phyloP scores from a whole-genome alignment of 257 asterid species.

The Primulina tabacum region DNA sequence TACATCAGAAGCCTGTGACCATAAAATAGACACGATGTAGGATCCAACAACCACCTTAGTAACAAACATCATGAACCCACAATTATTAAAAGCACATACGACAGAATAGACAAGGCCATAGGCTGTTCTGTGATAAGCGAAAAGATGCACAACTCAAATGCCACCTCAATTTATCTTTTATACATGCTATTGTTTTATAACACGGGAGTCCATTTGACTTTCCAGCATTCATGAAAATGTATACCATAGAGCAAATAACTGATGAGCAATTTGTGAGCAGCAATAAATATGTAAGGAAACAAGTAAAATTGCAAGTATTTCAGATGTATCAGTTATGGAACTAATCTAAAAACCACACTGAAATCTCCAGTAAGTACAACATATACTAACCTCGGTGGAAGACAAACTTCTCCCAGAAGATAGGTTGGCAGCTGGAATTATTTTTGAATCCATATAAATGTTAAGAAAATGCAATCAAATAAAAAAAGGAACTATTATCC shows the following conservation, averaged over 20 bases:
- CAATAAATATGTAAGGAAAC: not conserved
- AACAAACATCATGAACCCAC: not conserved
- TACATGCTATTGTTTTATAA: not conserved
- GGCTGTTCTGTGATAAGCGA: not conserved
- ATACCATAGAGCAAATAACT: not conserved
- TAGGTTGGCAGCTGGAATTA: slow-evolving; percentile 46
- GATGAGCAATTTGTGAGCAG: not conserved
- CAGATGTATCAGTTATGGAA: not conserved
- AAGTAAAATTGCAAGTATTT: not conserved
- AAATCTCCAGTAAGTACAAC: slow-evolving; percentile 17
- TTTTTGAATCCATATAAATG: slow-evolving; percentile 23
- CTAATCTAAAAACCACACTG: not conserved
- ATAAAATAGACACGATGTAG: slow-evolving; percentile 22
- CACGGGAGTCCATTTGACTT: not conserved
- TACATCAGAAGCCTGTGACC: slow-evolving; percentile 65
- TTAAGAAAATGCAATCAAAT: slow-evolving; percentile 16
- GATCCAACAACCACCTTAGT: slow-evolving; percentile 1
- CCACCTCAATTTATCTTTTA: slow-evolving; percentile 15
- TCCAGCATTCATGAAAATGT: slow-evolving; percentile 7
- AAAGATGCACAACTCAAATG: slow-evolving; percentile 4
- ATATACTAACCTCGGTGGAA: slow-evolving; percentile 49
- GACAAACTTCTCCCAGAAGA: slow-evolving; percentile 54
- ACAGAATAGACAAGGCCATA: not conserved
- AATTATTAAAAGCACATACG: not conserved
- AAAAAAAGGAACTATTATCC: slow-evolving; percentile 3